phyloP scores from a whole-genome alignment of 345 rosid species.

The Citropsis articulata region DNA sequence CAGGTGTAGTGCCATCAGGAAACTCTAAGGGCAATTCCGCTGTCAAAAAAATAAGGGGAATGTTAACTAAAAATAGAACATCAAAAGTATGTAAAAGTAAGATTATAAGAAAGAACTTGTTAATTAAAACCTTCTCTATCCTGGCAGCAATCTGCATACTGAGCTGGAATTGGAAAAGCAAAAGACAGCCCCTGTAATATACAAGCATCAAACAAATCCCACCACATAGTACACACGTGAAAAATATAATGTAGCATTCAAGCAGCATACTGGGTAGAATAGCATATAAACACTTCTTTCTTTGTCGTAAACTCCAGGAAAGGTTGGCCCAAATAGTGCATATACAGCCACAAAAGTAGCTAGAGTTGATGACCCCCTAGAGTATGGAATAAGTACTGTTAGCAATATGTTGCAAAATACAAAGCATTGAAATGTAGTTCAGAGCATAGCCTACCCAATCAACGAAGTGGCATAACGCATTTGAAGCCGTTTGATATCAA shows the following conservation, averaged over 20 bases:
- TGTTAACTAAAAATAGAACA: conserved; percentile 1
- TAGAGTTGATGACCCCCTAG: conserved; percentile 76
- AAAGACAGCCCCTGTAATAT: conserved; percentile 85
- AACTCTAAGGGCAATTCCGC: conserved; percentile 95
- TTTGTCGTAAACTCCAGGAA: conserved; percentile 89
- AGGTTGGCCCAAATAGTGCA: conserved; percentile 92
- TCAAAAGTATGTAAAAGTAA: conserved; percentile 6
- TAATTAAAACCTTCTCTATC: conserved; percentile 67
- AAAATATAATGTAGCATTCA: neutral
- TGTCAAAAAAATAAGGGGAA: conserved; percentile 25
- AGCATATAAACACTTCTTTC: conserved; percentile 83
- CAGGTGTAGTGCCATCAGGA: conserved; percentile 98
- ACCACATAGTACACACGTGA: neutral
- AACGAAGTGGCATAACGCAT: conserved; percentile 83
- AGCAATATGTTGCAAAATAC: neutral
- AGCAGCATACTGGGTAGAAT: conserved; percentile 75
- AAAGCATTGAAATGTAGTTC: neutral
- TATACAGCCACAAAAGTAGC: conserved; percentile 97
- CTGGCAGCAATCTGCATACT: conserved; percentile 80
- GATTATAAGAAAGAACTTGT: conserved; percentile 1
- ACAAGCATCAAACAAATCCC: conserved; percentile 7
- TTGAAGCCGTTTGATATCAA: conserved; percentile 87
- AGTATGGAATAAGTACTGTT: conserved; percentile 4
- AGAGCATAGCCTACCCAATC: conserved; percentile 61
- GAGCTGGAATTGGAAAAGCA: conserved; percentile 92